phyloP scores from a whole-genome alignment of 2,329 filamentous ascomycete species.

The Arthroderma uncinatum region DNA sequence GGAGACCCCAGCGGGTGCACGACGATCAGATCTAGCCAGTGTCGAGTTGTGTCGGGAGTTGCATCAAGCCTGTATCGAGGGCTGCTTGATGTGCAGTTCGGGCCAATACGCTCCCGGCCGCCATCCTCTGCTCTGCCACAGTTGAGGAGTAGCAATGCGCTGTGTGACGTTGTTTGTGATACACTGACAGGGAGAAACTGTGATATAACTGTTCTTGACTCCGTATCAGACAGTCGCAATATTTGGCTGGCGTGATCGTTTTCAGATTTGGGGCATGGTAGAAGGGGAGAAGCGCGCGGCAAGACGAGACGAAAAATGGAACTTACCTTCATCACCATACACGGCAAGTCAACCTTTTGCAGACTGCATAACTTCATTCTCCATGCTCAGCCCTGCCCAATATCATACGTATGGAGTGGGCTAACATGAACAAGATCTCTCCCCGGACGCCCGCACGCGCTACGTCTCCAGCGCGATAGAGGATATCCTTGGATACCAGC shows the following conservation, averaged over 20 bases:
- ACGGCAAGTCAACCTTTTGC: slow-evolving; percentile 48
- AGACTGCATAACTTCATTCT: slow-evolving; percentile 12
- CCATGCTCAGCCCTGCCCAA: slow-evolving; percentile 10
- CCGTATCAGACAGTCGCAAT: background rate
- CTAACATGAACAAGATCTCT: slow-evolving; percentile 47
- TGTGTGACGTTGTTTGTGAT: slow-evolving; percentile 3
- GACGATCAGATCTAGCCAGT: slow-evolving; percentile 3
- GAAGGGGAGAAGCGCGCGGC: background rate
- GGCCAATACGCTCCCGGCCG: background rate
- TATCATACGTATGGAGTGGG: background rate
- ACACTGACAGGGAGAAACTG: background rate
- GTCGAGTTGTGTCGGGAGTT: background rate
- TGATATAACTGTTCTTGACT: background rate
- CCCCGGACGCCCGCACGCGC: slow-evolving; percentile 63
- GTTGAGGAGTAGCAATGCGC: background rate
- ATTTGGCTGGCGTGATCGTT: background rate
- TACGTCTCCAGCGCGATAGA: slow-evolving; percentile 75
- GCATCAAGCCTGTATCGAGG: background rate
- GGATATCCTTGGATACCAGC: slow-evolving; percentile 70
- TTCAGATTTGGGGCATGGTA: background rate
- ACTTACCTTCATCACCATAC: slow-evolving; percentile 83
- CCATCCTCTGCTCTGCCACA: background rate
- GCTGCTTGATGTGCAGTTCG: slow-evolving; percentile 2
- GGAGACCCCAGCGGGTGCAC: background rate
- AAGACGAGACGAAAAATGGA: slow-evolving; percentile 47